Base-by-base conservation (phyloP, 768 basidiomycete species). In the Panaeolus cyanescens region DNA sequence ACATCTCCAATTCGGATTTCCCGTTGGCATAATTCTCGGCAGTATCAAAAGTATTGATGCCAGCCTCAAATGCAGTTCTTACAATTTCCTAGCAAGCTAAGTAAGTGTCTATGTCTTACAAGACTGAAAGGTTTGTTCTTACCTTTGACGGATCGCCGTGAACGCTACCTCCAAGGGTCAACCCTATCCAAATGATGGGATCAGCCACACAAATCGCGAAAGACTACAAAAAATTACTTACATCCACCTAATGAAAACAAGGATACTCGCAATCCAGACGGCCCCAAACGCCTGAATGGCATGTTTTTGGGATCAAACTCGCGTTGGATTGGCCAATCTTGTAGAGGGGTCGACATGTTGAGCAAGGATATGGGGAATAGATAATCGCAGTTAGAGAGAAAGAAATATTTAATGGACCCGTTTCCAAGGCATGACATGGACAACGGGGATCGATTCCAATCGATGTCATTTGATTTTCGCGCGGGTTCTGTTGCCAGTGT, bases 1-100 rank as follows among this genome's bases (percentile, higher is more conserved):
- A 85, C 88, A 92, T 89, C 73, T 92, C 90, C 13, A 74, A 62
- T 73, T 94, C 91, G 31, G 86, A 87, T 69, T 85, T 81, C 3
- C 91, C 91, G 25, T 71, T 69, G 3, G 83, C 78, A 67, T 89
- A 89, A 9, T 75, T 80, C 65, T 89, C 88, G 1, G 88, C 88
- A 22, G 83, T 86, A 68, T 90, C 86, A 64, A 89, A 85, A 80
- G 86, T 83, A 71, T 88, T 90, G 73, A 89, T 85, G 1, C 89
- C 89, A 72, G 81, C 78, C 54, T 93, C 89, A 63, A 88, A 91
- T 5, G 88, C 89, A 9, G 80, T 76, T 73, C 85, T 84, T 74
- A 92, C 87, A 65, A 91, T 86, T 54, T 92, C 91, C 83, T 87
- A 42, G 25, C n/a, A 39, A 9, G 6, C 10, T 20, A 15, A 5